Percentiles rank a stretch among this genome's conserved stretches.
phyloP scores from a whole-genome alignment of 2,329 filamentous ascomycete genomes.

The Thielaviopsis ethacetica region DNA sequence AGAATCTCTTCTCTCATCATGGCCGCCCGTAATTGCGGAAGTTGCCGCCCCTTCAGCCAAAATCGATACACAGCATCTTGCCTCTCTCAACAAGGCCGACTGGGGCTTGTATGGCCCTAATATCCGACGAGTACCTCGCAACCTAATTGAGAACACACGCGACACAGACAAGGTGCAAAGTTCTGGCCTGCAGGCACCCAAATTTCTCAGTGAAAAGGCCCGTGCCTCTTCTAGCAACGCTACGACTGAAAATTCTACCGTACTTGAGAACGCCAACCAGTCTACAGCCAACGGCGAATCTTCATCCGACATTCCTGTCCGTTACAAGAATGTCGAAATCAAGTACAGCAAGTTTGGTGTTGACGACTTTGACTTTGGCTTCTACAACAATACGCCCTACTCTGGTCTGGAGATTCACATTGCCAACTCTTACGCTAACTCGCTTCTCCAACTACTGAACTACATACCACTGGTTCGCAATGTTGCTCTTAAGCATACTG shows the following conservation, averaged over 20 bases:
- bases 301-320: constrained; percentile 66
- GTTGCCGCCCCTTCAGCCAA: constrained; percentile 67
- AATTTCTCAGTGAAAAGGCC: constrained; percentile 88
- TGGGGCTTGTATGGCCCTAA: constrained; percentile 68
- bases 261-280: constrained; percentile 17
- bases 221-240: constrained; percentile 42
- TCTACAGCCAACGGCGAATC: constrained; percentile 6
- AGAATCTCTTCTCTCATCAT: constrained; percentile 71
- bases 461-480: constrained; percentile 85
- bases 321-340: constrained; percentile 91
- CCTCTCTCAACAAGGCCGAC: constrained; percentile 52
- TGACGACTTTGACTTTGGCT: constrained; percentile 98
- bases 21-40: constrained; percentile 76
- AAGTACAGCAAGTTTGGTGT: constrained; percentile 98
- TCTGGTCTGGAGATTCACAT: constrained; percentile 95
- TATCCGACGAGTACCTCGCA: constrained; percentile 53
- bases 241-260: constrained; percentile 23
- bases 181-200: constrained; percentile 55
- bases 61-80: constrained; percentile 54
- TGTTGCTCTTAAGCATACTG: constrained; percentile 72
- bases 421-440: constrained; percentile 88
- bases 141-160: constrained; percentile 70
- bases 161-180: constrained; percentile 41
- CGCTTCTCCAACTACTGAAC: constrained; percentile 76
- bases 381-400: constrained; percentile 84